These are phyloP conservation scores for Clavulina sp. DNA, from an alignment of 768 basidiomycete genomes.

Conservation along the genomic window DNA sequence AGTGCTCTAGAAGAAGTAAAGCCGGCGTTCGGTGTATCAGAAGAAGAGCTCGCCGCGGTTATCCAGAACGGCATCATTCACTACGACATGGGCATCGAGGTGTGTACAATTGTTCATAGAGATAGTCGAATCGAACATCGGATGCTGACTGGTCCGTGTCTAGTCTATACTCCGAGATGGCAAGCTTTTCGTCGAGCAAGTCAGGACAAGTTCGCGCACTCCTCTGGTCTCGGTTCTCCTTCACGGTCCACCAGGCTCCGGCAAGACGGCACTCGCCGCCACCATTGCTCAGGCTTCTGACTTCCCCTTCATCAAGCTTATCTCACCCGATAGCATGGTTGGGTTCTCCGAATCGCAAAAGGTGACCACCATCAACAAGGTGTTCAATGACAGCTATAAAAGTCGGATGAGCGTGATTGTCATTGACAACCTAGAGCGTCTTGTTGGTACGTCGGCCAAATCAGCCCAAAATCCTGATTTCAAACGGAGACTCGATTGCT, in stretches of 20 bases:
- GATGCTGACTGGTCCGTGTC: not conserved
- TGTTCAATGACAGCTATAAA: constrained; percentile 93
- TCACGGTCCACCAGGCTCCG: constrained; percentile 72
- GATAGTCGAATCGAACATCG: not conserved
- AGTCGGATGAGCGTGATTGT: constrained; percentile 92
- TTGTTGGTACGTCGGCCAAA: constrained; percentile 46
- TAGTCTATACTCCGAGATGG: constrained; percentile 81
- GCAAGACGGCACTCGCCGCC: constrained; percentile 89
- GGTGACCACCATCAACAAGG: constrained; percentile 75
- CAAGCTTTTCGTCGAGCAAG: constrained; percentile 81
- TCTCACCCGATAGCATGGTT: constrained; percentile 93
- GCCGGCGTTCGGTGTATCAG: constrained; percentile 93
- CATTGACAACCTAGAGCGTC: constrained; percentile 82
- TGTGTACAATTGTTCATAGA: constrained; percentile 24
- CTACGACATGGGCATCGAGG: constrained; percentile 57
- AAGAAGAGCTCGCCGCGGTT: constrained; percentile 84
- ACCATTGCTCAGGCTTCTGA: constrained; percentile 86
- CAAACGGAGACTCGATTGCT: not conserved
- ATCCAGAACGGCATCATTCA: constrained; percentile 96
- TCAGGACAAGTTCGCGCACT: constrained; percentile 73
- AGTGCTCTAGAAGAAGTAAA: constrained; percentile 86
- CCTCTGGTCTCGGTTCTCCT: constrained; percentile 82
- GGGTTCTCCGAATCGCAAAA: constrained; percentile 89
- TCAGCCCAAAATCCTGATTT: not conserved
- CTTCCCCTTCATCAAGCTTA: constrained; percentile 95